These are phyloP conservation scores for Platanthera zijinensis DNA, from an alignment of 106 monocot genomes.

Conservation along the genomic window DNA sequence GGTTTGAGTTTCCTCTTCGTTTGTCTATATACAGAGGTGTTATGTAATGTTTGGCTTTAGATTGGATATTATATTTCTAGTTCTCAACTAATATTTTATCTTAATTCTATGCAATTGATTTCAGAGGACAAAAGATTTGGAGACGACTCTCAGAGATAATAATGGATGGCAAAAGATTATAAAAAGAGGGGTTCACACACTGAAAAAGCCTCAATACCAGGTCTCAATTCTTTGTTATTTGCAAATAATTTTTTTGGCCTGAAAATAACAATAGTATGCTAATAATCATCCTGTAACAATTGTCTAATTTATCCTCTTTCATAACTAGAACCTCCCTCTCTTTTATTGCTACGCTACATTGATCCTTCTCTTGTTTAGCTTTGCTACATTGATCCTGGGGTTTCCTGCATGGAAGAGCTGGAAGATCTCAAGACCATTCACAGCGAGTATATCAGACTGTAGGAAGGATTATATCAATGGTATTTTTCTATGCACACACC, in stretches of 20 bases:
- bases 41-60: too few relatives aligned
- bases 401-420: slow-evolving; percentile 39
- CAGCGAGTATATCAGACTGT: slow-evolving; percentile 42
- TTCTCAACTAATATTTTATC: not conserved
- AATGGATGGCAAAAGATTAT: slow-evolving; percentile 77
- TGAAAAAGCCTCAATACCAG: slow-evolving; percentile 93
- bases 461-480: slow-evolving; percentile 1
- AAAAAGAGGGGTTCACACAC: slow-evolving; percentile 80
- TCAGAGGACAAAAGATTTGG: slow-evolving; percentile 71
- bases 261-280: too few relatives aligned
- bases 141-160: slow-evolving; percentile 52
- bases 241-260: too few relatives aligned
- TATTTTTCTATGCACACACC: not conserved
- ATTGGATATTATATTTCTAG: too few relatives aligned
- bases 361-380: slow-evolving; percentile 27
- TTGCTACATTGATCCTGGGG: slow-evolving; percentile 68
- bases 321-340: not conserved
- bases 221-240: slow-evolving; percentile 17
- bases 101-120: not conserved
- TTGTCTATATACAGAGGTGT: too few relatives aligned
- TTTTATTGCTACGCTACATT: not conserved
- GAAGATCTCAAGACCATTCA: slow-evolving; percentile 61
- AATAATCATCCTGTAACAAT: too few relatives aligned
- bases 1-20: too few relatives aligned
- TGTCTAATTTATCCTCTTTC: too few relatives aligned